Evolutionary conservation across 2,329 filamentous ascomycete species (phyloP).

Genomic region (Exophiala aquamarina): DNA sequence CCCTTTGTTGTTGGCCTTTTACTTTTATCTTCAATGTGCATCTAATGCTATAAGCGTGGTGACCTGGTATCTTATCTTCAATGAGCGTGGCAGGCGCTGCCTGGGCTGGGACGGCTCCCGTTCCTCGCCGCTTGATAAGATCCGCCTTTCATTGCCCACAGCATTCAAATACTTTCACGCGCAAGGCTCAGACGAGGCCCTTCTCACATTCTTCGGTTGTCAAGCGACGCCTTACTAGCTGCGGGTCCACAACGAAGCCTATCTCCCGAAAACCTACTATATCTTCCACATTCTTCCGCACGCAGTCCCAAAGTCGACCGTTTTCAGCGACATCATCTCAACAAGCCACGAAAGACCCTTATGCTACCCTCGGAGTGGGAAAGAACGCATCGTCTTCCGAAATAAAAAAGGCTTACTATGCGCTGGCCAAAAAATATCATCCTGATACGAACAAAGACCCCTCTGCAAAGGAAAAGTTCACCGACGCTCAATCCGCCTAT

Average conservation of each 20-base stretch:
- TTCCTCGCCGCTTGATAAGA: constrained; percentile 44
- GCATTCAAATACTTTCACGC: constrained; percentile 33
- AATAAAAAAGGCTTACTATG: constrained; percentile 98
- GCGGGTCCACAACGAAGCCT: constrained; percentile 29
- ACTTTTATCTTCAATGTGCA: too few relatives aligned
- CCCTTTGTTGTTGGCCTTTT: too few relatives aligned
- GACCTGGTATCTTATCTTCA: constrained; percentile 10
- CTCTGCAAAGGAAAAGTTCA: constrained; percentile 90
- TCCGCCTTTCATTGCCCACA: constrained; percentile 41
- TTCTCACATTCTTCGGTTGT: constrained; percentile 33
- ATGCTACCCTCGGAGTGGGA: constrained; percentile 78
- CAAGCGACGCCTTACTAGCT: constrained; percentile 29
- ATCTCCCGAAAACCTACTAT: not conserved
- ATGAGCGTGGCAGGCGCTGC: constrained; percentile 42
- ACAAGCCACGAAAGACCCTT: constrained; percentile 78
- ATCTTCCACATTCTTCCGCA: not conserved
- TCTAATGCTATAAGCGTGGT: too few relatives aligned
- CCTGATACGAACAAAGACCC: constrained; percentile 97
- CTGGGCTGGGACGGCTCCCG: constrained; percentile 41
- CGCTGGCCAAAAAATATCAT: constrained; percentile 94
- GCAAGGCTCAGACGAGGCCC: constrained; percentile 37
- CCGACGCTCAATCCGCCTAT: constrained; percentile 89
- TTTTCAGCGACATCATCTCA: constrained; percentile 54
- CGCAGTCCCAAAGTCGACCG: constrained; percentile 1
- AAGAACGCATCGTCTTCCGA: constrained; percentile 79